Evolutionary conservation across 345 rosid genomes (phyloP).

Genomic region (Noccaea bulbosa): DNA sequence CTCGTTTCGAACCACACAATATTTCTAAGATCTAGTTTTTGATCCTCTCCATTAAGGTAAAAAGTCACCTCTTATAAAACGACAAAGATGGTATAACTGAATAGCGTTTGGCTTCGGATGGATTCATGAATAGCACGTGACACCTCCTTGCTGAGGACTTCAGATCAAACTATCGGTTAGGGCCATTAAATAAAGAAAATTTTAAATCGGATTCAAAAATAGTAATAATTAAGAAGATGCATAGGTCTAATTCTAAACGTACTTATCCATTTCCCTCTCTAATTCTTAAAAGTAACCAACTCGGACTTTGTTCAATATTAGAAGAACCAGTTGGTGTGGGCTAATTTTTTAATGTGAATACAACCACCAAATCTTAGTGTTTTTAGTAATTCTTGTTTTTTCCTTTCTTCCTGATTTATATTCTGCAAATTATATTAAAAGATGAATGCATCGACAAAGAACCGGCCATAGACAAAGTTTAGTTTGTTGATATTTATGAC

Average conservation of each 20-base stretch:
- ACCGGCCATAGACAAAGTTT: not conserved
- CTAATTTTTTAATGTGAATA: not conserved
- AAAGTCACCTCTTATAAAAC: not conserved
- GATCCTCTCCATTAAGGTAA: not conserved
- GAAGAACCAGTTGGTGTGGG: no score
- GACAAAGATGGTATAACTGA: constrained; percentile 4
- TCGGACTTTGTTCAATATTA: no score
- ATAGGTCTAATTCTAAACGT: not conserved
- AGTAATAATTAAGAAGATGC: not conserved
- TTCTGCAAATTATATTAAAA: not conserved
- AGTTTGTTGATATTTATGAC: not conserved
- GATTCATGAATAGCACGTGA: constrained; percentile 7
- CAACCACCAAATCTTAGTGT: not conserved
- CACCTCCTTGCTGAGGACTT: not conserved
- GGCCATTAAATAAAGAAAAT: not conserved
- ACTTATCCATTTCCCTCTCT: not conserved
- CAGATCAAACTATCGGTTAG: not conserved
- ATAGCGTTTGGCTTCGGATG: not conserved
- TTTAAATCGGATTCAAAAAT: not conserved
- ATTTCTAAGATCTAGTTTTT: no score
- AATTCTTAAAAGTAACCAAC: not conserved
- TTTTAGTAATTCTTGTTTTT: not conserved
- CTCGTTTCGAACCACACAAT: not conserved
- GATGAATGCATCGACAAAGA: not conserved
- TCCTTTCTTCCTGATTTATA: not conserved